These are phyloP conservation scores for Labyrinthula sp. DNA, from an alignment of 352 stramenopile species.

Conservation along the genomic window DNA sequence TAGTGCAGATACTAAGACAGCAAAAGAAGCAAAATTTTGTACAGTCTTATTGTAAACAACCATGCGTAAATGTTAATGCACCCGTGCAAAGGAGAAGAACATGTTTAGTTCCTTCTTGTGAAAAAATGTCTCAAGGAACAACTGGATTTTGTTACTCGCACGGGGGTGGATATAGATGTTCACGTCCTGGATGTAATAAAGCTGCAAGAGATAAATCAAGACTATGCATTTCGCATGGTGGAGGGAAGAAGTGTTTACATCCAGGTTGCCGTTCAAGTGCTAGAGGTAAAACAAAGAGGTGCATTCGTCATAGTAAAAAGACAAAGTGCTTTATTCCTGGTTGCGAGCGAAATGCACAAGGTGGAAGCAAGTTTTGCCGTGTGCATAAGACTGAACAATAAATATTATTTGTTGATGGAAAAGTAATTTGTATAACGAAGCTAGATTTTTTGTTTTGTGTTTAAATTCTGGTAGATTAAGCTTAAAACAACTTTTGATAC, in stretches of 20 bases:
- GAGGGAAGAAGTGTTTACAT: conserved; percentile 42
- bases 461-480: too few relatives aligned
- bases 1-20: too few relatives aligned
- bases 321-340: conserved; percentile 43
- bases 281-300: conserved; percentile 37
- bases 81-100: too few relatives aligned
- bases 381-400: too few relatives aligned
- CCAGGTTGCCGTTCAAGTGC: conserved; percentile 50
- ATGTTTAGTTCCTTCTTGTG: conserved; percentile 11
- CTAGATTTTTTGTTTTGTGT: too few relatives aligned
- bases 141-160: conserved; percentile 58
- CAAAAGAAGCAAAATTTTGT: too few relatives aligned
- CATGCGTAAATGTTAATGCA: too few relatives aligned
- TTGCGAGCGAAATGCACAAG: conserved; percentile 33
- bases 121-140: conserved; percentile 17
- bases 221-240: conserved; percentile 55
- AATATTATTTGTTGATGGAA: too few relatives aligned
- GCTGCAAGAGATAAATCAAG: conserved; percentile 51
- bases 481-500: conserved; percentile 24
- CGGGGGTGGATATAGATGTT: conserved; percentile 51
- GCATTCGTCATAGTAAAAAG: conserved; percentile 56
- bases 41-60: too few relatives aligned
- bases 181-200: conserved; percentile 44
- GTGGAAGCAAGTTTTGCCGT: conserved; percentile 14
- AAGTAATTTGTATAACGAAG: too few relatives aligned